A percentile compares a stretch with the other conserved stretches of the same genome.
These are phyloP conservation scores for Luzula sylvatica DNA, from an alignment of 176 grass and related monocot species.

Conservation along the genomic window DNA sequence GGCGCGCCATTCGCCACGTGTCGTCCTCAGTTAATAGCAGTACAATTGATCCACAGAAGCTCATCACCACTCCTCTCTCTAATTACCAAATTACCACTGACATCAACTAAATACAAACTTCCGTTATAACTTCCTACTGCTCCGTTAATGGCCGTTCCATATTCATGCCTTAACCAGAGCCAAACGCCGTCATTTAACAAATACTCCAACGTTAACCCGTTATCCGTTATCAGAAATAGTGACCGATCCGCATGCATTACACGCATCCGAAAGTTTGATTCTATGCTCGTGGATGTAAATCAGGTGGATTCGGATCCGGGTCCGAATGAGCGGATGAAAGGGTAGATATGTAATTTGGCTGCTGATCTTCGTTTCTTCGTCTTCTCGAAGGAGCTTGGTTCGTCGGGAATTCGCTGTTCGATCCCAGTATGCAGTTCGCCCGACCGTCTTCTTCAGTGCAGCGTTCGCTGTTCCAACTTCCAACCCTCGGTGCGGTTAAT, in stretches of 20 bases:
- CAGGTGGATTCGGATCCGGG: conserved; percentile 13
- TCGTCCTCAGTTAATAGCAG: conserved; percentile 64
- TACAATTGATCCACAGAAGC: conserved; percentile 89
- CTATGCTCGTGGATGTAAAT: conserved; percentile 67
- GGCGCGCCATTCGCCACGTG: conserved; percentile 67
- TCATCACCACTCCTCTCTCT: conserved; percentile 76
- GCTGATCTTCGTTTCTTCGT: conserved; percentile 42
- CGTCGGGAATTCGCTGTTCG: conserved; percentile 47
- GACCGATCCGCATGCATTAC: conserved; percentile 78
- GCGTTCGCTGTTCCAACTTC: conserved; percentile 97
- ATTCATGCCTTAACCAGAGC: conserved; percentile 92
- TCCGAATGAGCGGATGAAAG: conserved; percentile 11
- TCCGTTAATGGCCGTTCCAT: conserved; percentile 46
- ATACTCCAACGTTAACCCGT: conserved; percentile 69
- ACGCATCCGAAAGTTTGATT: conserved; percentile 60
- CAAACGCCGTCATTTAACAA: conserved; percentile 63
- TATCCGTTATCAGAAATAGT: conserved; percentile 73
- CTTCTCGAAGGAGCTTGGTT: conserved; percentile 30
- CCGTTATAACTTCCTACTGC: conserved; percentile 89
- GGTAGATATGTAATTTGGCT: conserved; percentile 39
- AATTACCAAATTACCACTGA: conserved; percentile 68
- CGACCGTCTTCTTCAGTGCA: conserved; percentile 83
- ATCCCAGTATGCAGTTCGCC: conserved; percentile 63
- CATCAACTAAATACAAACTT: conserved; percentile 73
- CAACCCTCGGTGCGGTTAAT: conserved; percentile 83